Percentiles rank a stretch among this genome's conserved stretches.
phyloP scores from a whole-genome alignment of 2,329 filamentous ascomycete genomes.

The Fusarium palustre region DNA sequence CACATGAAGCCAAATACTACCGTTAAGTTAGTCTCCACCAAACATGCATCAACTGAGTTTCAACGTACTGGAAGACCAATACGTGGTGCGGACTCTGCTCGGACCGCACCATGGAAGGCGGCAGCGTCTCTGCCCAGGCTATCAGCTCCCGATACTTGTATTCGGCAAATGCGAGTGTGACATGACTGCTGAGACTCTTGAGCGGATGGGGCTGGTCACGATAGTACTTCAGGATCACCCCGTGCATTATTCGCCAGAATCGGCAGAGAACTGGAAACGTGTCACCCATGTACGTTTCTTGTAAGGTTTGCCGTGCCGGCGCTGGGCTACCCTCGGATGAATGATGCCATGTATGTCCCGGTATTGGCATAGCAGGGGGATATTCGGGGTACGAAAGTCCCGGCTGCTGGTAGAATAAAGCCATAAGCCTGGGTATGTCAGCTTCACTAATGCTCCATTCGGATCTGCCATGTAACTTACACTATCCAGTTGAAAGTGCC shows the following conservation, averaged over 20 bases:
- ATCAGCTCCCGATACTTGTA: conserved; percentile 55
- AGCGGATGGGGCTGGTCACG: conserved; percentile 22
- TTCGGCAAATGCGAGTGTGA: conserved; percentile 49
- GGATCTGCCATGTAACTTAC: conserved; percentile 43
- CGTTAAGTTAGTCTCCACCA: not conserved
- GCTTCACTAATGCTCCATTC: not conserved
- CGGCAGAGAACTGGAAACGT: conserved; percentile 50
- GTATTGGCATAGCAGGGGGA: conserved; percentile 41
- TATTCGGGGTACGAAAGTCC: conserved; percentile 41
- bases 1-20: conserved; percentile 57
- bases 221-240: conserved; percentile 48
- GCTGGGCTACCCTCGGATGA: not conserved
- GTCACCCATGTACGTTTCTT: conserved; percentile 41
- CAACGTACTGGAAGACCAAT: conserved; percentile 53
- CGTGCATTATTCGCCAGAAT: conserved; percentile 55
- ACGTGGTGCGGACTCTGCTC: conserved; percentile 51
- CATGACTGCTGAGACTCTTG: conserved; percentile 9
- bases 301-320: not conserved
- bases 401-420: conserved; percentile 42
- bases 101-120: conserved; percentile 41
- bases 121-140: conserved; percentile 52
- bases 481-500: conserved; percentile 54
- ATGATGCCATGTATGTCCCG: conserved; percentile 20
- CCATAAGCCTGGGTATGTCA: conserved; percentile 25
- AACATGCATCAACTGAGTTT: not conserved